Percentiles rank a stretch among this genome's conserved stretches.
phyloP scores from a whole-genome alignment of 2,329 filamentous ascomycete genomes.

The Pseudogymnoascus sp. region DNA sequence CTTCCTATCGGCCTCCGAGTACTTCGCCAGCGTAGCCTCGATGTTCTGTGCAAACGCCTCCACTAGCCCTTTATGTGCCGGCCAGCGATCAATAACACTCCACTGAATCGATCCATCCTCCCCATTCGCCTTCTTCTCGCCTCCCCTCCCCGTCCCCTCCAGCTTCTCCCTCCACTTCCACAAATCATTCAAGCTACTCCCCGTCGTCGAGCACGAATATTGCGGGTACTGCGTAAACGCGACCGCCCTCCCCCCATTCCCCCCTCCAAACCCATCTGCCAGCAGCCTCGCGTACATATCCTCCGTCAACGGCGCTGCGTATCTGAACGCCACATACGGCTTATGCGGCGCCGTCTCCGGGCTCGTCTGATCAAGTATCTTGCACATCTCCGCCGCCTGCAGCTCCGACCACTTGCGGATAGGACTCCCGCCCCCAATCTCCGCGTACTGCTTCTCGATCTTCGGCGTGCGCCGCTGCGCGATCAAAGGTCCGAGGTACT shows the following conservation, averaged over 20 bases:
- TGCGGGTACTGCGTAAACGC: constrained; percentile 98
- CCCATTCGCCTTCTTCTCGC: constrained; percentile 23
- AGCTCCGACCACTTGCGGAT: constrained; percentile 98
- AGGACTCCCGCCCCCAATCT: constrained; percentile 93
- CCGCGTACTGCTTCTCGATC: constrained; percentile 90
- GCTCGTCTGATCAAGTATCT: constrained; percentile 81
- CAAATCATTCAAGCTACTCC: constrained; percentile 89
- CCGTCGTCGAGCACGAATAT: constrained; percentile 96
- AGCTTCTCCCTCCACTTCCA: constrained; percentile 94
- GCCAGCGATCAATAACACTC: constrained; percentile 98
- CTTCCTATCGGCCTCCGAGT: constrained; percentile 70
- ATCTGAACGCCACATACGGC: constrained; percentile 94
- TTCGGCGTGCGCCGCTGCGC: constrained; percentile 84
- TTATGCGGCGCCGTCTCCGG: constrained; percentile 94
- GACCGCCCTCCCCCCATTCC: constrained; percentile 84
- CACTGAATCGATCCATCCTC: constrained; percentile 70
- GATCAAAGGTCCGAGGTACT: constrained; percentile 83
- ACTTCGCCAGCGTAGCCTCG: constrained; percentile 72
- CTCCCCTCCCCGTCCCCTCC: constrained; percentile 60
- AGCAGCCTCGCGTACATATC: constrained; percentile 80
- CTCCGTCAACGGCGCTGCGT: constrained; percentile 87
- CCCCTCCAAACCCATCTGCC: constrained; percentile 81
- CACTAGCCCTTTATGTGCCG: constrained; percentile 78
- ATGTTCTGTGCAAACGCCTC: constrained; percentile 92
- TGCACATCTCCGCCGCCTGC: constrained; percentile 93